Conservation (phyloP, 495 filamentous ascomycete genomes). For the Daldinia loculata region DNA sequence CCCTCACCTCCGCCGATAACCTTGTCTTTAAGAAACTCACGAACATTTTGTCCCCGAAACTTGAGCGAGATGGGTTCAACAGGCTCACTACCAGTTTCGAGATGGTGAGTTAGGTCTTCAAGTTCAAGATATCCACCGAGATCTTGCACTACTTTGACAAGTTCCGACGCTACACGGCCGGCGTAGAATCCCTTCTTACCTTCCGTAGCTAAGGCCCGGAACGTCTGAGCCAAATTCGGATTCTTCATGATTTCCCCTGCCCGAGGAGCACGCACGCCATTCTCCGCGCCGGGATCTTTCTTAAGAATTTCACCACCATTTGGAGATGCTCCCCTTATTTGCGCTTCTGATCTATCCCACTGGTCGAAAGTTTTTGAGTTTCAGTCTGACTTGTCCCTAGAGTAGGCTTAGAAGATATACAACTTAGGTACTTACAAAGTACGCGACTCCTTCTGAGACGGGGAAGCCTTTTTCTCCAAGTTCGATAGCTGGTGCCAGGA, state of each 20-base stretch:
- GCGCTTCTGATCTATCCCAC: slow-evolving; percentile 42
- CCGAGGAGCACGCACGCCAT: slow-evolving; percentile 72
- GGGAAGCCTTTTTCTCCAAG: slow-evolving; percentile 90
- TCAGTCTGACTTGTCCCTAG: not conserved
- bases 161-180: slow-evolving; percentile 78
- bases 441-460: slow-evolving; percentile 79
- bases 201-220: slow-evolving; percentile 77
- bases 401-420: not conserved
- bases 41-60: slow-evolving; percentile 75
- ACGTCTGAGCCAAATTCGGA: slow-evolving; percentile 80
- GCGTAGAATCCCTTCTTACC: slow-evolving; percentile 93
- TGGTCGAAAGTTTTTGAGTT: not conserved
- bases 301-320: slow-evolving; percentile 89
- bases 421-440: slow-evolving; percentile 69
- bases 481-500: slow-evolving; percentile 83
- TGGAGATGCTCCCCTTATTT: slow-evolving; percentile 75
- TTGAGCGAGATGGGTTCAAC: slow-evolving; percentile 82
- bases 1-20: slow-evolving; percentile 51
- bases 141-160: slow-evolving; percentile 79
- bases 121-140: slow-evolving; percentile 81
- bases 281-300: slow-evolving; percentile 66
- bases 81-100: slow-evolving; percentile 76
- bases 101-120: slow-evolving; percentile 80
- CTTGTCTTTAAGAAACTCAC: slow-evolving; percentile 48
- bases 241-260: slow-evolving; percentile 93